phyloP scores from a whole-genome alignment of 169 alveolate species.

The Perkinsus chesapeaki region DNA sequence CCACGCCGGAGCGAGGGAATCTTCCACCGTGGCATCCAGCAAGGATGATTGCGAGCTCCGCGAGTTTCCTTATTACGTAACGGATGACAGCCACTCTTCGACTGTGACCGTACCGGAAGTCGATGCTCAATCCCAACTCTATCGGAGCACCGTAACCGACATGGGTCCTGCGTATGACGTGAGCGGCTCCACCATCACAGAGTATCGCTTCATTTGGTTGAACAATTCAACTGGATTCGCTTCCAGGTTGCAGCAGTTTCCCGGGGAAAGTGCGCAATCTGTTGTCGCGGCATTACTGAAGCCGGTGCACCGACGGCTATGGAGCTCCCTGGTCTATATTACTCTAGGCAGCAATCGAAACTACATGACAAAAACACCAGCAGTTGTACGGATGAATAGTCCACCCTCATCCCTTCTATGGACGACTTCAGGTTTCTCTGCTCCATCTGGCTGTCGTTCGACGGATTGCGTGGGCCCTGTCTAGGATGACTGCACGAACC shows the following conservation, averaged over 20 bases:
- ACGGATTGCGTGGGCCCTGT: neutral
- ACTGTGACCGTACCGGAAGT: neutral
- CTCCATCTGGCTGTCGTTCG: neutral
- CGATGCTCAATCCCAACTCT: no score
- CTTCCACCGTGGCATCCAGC: neutral
- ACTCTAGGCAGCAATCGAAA: neutral
- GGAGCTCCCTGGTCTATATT: neutral
- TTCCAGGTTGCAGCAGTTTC: neutral
- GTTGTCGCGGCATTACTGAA: neutral
- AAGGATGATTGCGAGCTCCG: neutral
- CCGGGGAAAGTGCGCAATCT: neutral
- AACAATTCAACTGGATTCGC: neutral
- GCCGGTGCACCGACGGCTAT: neutral
- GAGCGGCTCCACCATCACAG: neutral
- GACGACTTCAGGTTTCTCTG: neutral
- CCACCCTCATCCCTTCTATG: neutral
- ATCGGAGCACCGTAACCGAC: no score
- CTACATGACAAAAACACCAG: neutral
- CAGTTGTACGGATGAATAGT: neutral
- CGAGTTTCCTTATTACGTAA: neutral
- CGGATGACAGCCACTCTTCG: neutral
- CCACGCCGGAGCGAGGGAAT: neutral
- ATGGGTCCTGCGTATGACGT: no score
- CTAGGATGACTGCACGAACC: neutral
- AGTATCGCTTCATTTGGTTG: neutral